Evolutionary conservation across 2,329 filamentous ascomycete genomes (phyloP).

Genomic region (Calcarisporium arbuscula): DNA sequence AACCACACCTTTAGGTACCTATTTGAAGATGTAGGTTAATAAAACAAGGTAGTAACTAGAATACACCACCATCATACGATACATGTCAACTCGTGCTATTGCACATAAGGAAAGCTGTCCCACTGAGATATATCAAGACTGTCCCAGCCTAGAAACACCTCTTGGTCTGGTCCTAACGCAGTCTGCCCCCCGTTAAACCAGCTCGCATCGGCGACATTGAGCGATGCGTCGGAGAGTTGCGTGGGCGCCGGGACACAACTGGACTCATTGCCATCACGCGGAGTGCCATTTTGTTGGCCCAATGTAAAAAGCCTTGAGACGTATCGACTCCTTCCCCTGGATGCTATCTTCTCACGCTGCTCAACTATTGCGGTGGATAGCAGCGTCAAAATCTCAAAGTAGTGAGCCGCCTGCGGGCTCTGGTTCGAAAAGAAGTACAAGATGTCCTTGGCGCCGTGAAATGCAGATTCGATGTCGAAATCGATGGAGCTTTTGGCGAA

Average conservation of each 20-base stretch:
- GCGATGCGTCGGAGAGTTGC: not conserved
- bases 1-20: too few relatives aligned
- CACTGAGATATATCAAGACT: slow-evolving; percentile 23
- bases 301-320: slow-evolving; percentile 20
- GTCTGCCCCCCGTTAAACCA: slow-evolving; percentile 8
- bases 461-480: slow-evolving; percentile 40
- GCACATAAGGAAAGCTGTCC: slow-evolving; percentile 23
- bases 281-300: slow-evolving; percentile 1
- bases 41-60: too few relatives aligned
- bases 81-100: too few relatives aligned
- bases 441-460: slow-evolving; percentile 42
- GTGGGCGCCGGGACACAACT: too few relatives aligned
- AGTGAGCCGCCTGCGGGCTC: slow-evolving; percentile 51
- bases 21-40: too few relatives aligned
- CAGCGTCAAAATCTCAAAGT: slow-evolving; percentile 46
- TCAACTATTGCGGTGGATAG: slow-evolving; percentile 38
- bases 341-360: slow-evolving; percentile 23
- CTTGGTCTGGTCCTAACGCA: slow-evolving; percentile 6
- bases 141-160: slow-evolving; percentile 21
- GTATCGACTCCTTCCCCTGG: slow-evolving; percentile 18
- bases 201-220: slow-evolving; percentile 3
- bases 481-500: slow-evolving; percentile 42
- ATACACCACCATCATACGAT: too few relatives aligned
- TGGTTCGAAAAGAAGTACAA: slow-evolving; percentile 39
- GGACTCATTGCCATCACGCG: not conserved